A percentile compares a stretch with the other conserved stretches of the same genome.
Conservation (phyloP, 2,329 filamentous ascomycete species). For the Exophiala lecanii-corni region DNA sequence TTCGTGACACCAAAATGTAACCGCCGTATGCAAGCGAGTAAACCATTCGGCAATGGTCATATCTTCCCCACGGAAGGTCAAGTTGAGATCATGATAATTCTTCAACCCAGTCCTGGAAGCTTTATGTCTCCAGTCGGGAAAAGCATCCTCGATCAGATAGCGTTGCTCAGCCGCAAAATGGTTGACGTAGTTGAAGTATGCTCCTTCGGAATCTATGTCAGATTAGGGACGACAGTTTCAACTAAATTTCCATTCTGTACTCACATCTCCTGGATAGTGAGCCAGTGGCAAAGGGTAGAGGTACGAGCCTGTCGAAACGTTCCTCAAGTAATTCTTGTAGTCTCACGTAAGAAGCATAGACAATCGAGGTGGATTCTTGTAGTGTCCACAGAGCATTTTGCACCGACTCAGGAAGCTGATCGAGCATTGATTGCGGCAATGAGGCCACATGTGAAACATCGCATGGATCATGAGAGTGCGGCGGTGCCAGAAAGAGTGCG, state of each 20-base stretch:
- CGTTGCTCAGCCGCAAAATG: constrained; percentile 19
- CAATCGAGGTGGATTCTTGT: constrained; percentile 24
- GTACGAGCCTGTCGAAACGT: constrained; percentile 21
- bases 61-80: constrained; percentile 17
- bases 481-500: constrained; percentile 20
- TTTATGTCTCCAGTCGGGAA: constrained; percentile 24
- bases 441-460: constrained; percentile 21
- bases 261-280: constrained; percentile 9
- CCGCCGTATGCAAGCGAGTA: constrained; percentile 13
- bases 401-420: constrained; percentile 19
- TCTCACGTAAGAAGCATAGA: constrained; percentile 22
- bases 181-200: constrained; percentile 25
- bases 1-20: constrained; percentile 14
- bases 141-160: constrained; percentile 21
- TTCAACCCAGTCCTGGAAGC: constrained; percentile 16
- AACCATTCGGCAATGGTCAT: constrained; percentile 22
- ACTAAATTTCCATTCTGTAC: constrained; percentile 3
- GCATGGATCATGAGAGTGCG: constrained; percentile 20
- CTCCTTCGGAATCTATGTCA: constrained; percentile 17
- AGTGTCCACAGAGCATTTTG: constrained; percentile 19
- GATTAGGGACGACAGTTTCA: constrained; percentile 1
- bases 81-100: constrained; percentile 10
- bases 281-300: constrained; percentile 10
- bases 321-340: constrained; percentile 19
- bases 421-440: constrained; percentile 17